Evolutionary conservation across 2,329 filamentous ascomycete species (phyloP), one percentile per base, ranked within the genome.

Genomic region (Pseudopithomyces chartarum): DNA sequence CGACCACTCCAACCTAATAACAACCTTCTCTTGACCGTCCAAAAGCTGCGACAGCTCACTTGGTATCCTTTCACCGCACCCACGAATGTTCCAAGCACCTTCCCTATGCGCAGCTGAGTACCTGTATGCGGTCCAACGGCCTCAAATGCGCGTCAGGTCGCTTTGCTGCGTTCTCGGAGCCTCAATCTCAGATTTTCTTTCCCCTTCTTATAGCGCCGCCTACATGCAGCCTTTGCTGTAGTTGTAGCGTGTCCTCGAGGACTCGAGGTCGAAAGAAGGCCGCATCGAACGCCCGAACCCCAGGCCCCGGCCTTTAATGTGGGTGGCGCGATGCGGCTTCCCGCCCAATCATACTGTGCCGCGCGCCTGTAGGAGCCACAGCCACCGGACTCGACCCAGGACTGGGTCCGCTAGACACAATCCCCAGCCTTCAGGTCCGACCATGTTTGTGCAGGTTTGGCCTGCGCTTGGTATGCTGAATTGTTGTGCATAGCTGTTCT

Each of bases 261-360:
- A 54, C 38, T 60, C 55, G 58, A 63, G 54, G 52, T 57, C 52
- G 39, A 56, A 59, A 62, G 56, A 62, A 59, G 45, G 48, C 23
- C 29, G 23, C 36, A n/a, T 36, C 26, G 38, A 20, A 32, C 23
- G 23, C 52, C 52, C 22, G 22, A 15, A 32, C 45, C 32, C 38
- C 23, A 53, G 56, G 54, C 56, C 58, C 56, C 55, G 55, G 56
- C 48, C 52, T 42, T 54, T 51, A n/a, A 39, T 54, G 47, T 49
- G 40, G 52, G 46, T 49, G 42, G 34, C 56, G 26, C 36, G 26
- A 11, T 43, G 29, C 19, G 12, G 8, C 22, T 29, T 11, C 11
- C 40, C 19, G 40, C 19, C 47, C 47, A 50, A 50, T 50, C 34
- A 36, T 33, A 22, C 6, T 13, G 2, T 33, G 22, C 12, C 26